Percentiles rank a stretch among this genome's conserved stretches.
Evolutionary conservation across 805 yeast genomes (phyloP).

Genomic region (Pichia kluyveri): DNA sequence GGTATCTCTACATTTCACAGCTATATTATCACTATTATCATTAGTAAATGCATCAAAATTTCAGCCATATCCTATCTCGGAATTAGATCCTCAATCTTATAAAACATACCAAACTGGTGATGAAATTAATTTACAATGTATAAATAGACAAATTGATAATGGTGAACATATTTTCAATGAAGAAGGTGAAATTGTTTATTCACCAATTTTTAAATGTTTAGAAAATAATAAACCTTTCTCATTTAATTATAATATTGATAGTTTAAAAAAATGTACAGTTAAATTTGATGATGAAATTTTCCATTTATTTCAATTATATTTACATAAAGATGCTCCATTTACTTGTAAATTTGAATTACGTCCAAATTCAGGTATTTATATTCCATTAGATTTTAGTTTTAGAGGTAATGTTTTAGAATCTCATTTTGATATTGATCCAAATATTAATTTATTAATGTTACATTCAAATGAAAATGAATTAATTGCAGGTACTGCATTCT

Average conservation of each 20-base stretch:
- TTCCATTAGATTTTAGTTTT: constrained; percentile 56
- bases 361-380: constrained; percentile 32
- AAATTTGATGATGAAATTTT: constrained; percentile 53
- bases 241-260: constrained; percentile 44
- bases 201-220: constrained; percentile 49
- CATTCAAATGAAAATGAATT: constrained; percentile 26
- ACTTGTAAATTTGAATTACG: constrained; percentile 55
- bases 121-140: constrained; percentile 46
- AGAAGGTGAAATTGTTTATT: constrained; percentile 49
- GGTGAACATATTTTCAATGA: constrained; percentile 70
- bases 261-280: constrained; percentile 52
- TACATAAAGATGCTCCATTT: constrained; percentile 72
- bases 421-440: constrained; percentile 58
- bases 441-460: constrained; percentile 42
- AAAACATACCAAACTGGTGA: constrained; percentile 27
- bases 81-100: constrained; percentile 11
- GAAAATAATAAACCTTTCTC: constrained; percentile 55
- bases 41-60: constrained; percentile 9
- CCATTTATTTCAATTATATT: constrained; percentile 65
- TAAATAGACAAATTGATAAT: constrained; percentile 56
- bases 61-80: constrained; percentile 21
- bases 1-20: neutral
- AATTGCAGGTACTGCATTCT: constrained; percentile 48
- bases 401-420: constrained; percentile 60
- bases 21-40: neutral